Conservation (phyloP, 2,329 filamentous ascomycete species). For the Ambrosiella xylebori region DNA sequence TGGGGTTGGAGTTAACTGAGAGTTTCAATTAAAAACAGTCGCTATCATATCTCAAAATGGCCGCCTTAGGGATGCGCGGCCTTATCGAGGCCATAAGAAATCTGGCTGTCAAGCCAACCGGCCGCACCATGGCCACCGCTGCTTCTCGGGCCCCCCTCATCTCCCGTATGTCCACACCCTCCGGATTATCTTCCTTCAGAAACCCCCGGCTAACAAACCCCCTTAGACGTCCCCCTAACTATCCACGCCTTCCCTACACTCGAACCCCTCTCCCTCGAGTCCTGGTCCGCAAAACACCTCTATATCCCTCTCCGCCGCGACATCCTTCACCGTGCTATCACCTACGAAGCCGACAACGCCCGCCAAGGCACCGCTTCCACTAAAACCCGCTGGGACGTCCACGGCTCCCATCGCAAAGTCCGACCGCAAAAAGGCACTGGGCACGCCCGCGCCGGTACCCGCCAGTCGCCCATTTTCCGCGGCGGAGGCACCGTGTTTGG, state of each 20-base stretch:
- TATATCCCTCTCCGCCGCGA: conserved; percentile 76
- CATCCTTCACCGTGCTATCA: conserved; percentile 76
- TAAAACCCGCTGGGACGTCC: conserved; percentile 69
- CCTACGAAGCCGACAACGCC: conserved; percentile 81
- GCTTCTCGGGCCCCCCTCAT: conserved; percentile 24
- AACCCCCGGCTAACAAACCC: conserved; percentile 19
- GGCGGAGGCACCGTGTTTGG: conserved; percentile 83
- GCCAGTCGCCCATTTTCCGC: conserved; percentile 62
- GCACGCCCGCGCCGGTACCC: conserved; percentile 58
- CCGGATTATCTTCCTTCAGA: not conserved
- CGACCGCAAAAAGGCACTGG: conserved; percentile 77
- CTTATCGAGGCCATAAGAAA: no score
- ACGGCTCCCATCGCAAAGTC: conserved; percentile 69
- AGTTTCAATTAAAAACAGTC: no score
- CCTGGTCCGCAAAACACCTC: conserved; percentile 69
- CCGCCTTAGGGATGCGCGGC: no score
- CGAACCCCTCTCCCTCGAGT: conserved; percentile 62
- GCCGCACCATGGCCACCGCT: conserved; percentile 39
- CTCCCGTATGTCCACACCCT: conserved; percentile 24
- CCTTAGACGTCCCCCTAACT: conserved; percentile 57
- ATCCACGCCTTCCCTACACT: conserved; percentile 81
- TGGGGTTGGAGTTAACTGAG: no score
- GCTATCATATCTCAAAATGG: no score
- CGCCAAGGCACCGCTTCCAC: conserved; percentile 71
- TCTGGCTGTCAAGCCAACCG: conserved; percentile 12